These are phyloP conservation scores for Trichoderma koningiopsis DNA, from an alignment of 2,329 filamentous ascomycete genomes.

Conservation along the genomic window DNA sequence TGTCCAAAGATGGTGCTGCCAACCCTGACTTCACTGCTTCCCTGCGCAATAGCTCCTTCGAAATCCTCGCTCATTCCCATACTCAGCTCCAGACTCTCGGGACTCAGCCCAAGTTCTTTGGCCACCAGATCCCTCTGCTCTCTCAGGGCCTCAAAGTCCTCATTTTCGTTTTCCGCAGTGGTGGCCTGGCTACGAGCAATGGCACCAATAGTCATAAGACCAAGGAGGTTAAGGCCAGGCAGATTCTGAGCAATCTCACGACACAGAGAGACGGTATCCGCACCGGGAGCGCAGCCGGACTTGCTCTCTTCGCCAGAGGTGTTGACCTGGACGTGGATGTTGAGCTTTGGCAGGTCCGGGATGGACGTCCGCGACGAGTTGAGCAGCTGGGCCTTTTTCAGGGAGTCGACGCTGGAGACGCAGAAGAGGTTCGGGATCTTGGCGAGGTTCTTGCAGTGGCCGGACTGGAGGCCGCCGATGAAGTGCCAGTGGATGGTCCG, in stretches of 20 bases:
- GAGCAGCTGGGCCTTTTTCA: conserved; percentile 83
- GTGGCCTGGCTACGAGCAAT: conserved; percentile 80
- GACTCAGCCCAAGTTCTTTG: conserved; percentile 48
- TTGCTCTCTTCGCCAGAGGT: conserved; percentile 88
- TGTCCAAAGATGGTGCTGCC: conserved; percentile 93
- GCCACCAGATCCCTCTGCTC: conserved; percentile 72
- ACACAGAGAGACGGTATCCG: conserved; percentile 65
- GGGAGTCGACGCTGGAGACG: conserved; percentile 84
- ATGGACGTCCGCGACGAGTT: conserved; percentile 68
- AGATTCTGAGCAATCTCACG: conserved; percentile 70
- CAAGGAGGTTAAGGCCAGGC: conserved; percentile 72
- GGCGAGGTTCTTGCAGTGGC: conserved; percentile 87
- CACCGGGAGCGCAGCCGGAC: conserved; percentile 73
- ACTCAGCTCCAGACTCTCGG: conserved; percentile 76
- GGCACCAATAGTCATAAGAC: conserved; percentile 96
- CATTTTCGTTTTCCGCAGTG: conserved; percentile 78
- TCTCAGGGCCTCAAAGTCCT: conserved; percentile 75
- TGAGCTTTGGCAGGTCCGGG: conserved; percentile 52
- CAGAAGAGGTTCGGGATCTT: conserved; percentile 87
- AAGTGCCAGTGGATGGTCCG: conserved; percentile 87
- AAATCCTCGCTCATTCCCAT: conserved; percentile 99
- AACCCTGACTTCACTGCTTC: conserved; percentile 86
- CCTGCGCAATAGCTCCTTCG: conserved; percentile 80
- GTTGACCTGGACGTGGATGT: conserved; percentile 91
- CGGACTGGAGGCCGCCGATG: conserved; percentile 87